Conservation (phyloP, 306 rosid species). For the Cicer arietinum region DNA sequence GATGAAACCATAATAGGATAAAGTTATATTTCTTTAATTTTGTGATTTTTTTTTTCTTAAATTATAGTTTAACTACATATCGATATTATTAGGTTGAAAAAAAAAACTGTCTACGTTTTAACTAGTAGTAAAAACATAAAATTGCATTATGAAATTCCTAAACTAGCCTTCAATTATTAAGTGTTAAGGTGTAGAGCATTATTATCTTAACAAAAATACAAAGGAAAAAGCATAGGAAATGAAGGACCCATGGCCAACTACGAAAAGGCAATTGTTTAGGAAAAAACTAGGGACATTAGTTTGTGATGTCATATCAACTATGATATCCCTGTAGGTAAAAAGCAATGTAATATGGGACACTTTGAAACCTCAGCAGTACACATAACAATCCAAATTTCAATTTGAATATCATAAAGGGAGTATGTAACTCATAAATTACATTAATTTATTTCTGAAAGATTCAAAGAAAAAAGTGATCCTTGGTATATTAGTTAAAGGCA, state of each 20-base stretch:
- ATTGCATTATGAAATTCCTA: constrained; percentile 45
- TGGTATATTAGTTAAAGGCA: not conserved
- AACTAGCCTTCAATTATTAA: constrained; percentile 45
- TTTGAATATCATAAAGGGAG: not conserved
- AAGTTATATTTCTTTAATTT: not conserved
- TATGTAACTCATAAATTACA: not conserved
- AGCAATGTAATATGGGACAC: constrained; percentile 30
- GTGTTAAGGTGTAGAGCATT: constrained; percentile 36
- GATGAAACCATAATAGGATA: not conserved
- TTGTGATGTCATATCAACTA: constrained; percentile 47
- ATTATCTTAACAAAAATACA: constrained; percentile 19
- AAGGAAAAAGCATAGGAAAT: constrained; percentile 13
- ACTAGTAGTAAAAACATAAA: constrained; percentile 36
- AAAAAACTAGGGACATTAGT: constrained; percentile 34
- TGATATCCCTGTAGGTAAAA: constrained; percentile 20
- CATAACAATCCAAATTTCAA: constrained; percentile 14
- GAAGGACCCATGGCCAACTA: constrained; percentile 44
- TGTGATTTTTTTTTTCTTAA: no score
- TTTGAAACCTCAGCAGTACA: constrained; percentile 9
- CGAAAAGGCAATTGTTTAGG: constrained; percentile 40
- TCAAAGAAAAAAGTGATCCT: not conserved
- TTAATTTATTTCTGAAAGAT: constrained; percentile 10
- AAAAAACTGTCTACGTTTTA: no score
- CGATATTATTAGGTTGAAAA: no score
- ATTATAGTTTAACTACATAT: no score